Evolutionary conservation across 768 basidiomycete species (phyloP), one percentile per base, ranked within the genome.

Genomic region (Stropharia rugosoannulata): DNA sequence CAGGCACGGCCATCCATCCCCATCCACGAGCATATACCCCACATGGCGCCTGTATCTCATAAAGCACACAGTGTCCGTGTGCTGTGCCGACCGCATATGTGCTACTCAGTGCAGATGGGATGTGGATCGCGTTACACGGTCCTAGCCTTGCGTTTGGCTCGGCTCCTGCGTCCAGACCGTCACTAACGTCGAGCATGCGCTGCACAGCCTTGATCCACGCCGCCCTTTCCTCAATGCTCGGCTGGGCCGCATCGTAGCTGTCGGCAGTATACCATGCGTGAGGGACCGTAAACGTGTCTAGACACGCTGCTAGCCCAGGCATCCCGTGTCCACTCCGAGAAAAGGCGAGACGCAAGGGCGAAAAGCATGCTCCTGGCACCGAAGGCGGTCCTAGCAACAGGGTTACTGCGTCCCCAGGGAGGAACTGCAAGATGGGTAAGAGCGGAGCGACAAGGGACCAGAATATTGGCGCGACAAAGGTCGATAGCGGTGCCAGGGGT

Each of bases 241-340:
- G 67, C 44, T 68, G 67, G 1, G 67, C 62, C 3, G 56, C 27
- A 11, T 46, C 35, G 44, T 68, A 66, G 3, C 61, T 62, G 15
- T 40, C 3, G 2, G 37, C n/a, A n/a, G 56, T 56, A 37, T 63
- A 65, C 45, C 57, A 55, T 16, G 45, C 57, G 41, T 58, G 59
- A n/a, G 61, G 64, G 29, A 65, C 61, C 1, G 62, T 66, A 29
- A 67, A 73, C 1, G 47, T 57, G 51, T 73, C 67, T 32, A 75
- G 62, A 51, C 73, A 75, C 9, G 59, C 41, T 3, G 62, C 60
- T 4, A 73, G 57, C 29, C 7, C 29, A 7, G 29, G 1, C 29
- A 32, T 32, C 29, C 6, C 29, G 29, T 32, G 6, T 32, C 29
- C 29, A 32, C 29, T 10, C 1, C 29, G 29, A 32, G 9, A 6